These are phyloP conservation scores for Phytophthora capsici DNA, from an alignment of 352 stramenopile species.

Conservation along the genomic window DNA sequence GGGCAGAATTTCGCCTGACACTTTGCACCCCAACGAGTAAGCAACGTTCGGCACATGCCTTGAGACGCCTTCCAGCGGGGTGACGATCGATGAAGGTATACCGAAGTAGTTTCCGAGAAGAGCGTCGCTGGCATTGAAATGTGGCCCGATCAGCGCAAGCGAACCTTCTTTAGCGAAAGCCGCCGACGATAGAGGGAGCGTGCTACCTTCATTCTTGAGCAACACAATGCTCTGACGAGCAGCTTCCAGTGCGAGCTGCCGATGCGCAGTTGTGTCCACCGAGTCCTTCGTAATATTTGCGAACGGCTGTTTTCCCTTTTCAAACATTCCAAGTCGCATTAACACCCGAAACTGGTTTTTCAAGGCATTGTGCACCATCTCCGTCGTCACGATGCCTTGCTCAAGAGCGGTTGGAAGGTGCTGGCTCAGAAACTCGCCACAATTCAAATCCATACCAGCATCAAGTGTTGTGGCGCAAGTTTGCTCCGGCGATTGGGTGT, in stretches of 20 bases:
- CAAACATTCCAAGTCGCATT: constrained; percentile 92
- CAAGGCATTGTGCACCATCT: constrained; percentile 71
- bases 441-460: constrained; percentile 89
- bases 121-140: constrained; percentile 63
- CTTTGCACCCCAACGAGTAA: constrained; percentile 57
- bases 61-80: constrained; percentile 57
- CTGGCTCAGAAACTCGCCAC: constrained; percentile 68
- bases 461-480: constrained; percentile 66
- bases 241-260: constrained; percentile 65
- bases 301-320: constrained; percentile 73
- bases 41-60: constrained; percentile 38
- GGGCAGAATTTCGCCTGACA: constrained; percentile 53
- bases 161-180: constrained; percentile 28
- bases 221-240: constrained; percentile 85
- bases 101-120: constrained; percentile 84
- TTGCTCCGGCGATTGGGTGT: constrained; percentile 63
- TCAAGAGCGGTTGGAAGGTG: constrained; percentile 72
- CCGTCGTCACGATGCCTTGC: constrained; percentile 62
- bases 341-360: constrained; percentile 84
- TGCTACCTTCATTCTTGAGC: constrained; percentile 84
- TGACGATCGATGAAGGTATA: constrained; percentile 65
- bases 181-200: constrained; percentile 60
- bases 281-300: constrained; percentile 50
- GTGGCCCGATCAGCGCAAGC: constrained; percentile 81
- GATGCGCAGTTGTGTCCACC: constrained; percentile 65